A percentile compares a stretch with the other conserved stretches of the same genome.
Evolutionary conservation across 345 rosid species (phyloP).

Genomic region (Durio zibethinus): DNA sequence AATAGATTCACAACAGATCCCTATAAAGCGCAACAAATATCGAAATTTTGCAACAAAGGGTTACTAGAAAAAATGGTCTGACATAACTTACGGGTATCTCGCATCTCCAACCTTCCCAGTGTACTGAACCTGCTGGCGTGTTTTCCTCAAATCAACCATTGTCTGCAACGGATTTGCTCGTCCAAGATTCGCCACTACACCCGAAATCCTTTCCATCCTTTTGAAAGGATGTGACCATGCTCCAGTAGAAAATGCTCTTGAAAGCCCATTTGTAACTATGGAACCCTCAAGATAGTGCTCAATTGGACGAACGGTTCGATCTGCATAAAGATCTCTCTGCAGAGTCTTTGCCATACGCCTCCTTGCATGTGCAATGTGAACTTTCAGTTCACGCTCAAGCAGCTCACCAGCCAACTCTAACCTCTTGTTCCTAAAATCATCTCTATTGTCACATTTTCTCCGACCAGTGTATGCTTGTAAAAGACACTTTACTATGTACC

Average conservation of each 20-base stretch:
- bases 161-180: conserved; percentile 89
- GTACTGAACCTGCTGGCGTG: conserved; percentile 74
- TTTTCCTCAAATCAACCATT: conserved; percentile 74
- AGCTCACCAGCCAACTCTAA: conserved; percentile 82
- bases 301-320: conserved; percentile 51
- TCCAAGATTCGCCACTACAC: conserved; percentile 84
- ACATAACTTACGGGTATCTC: conserved; percentile 82
- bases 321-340: conserved; percentile 74
- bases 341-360: conserved; percentile 65
- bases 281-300: conserved; percentile 89
- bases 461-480: conserved; percentile 63
- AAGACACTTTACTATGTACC: conserved; percentile 88
- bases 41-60: not conserved
- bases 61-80: not conserved
- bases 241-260: conserved; percentile 97
- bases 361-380: conserved; percentile 72
- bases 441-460: conserved; percentile 77
- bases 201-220: conserved; percentile 82
- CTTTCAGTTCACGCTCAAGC: conserved; percentile 78
- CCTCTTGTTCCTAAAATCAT: conserved; percentile 82
- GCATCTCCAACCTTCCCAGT: conserved; percentile 98
- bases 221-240: conserved; percentile 91
- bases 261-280: conserved; percentile 78
- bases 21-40: not conserved
- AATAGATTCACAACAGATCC: not conserved